Evolutionary conservation across 495 filamentous ascomycete species (phyloP).

Genomic region (Penicillium tannophilum): DNA sequence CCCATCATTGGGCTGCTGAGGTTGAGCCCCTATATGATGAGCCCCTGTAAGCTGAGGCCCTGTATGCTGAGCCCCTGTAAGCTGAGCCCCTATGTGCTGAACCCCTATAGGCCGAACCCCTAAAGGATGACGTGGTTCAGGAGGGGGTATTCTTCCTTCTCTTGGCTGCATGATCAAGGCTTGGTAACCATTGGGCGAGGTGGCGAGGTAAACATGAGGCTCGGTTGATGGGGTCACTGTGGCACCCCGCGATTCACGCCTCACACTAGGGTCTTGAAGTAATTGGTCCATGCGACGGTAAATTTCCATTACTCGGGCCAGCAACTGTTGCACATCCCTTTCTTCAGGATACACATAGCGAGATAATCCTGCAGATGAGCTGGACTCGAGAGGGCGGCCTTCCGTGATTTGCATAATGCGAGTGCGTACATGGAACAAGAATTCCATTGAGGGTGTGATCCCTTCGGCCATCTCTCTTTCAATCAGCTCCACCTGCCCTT

Average conservation of each 20-base stretch:
- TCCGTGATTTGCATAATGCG: not conserved
- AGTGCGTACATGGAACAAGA: not conserved
- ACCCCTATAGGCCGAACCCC: not conserved
- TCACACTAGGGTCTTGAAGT: too few species aligned
- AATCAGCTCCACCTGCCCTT: not conserved
- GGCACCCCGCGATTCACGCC: not conserved
- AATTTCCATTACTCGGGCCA: not conserved
- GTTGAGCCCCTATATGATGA: conserved; percentile 27
- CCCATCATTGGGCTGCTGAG: conserved; percentile 32
- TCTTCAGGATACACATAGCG: too few species aligned
- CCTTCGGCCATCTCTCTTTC: not conserved
- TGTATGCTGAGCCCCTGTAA: conserved; percentile 22
- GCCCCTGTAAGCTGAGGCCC: conserved; percentile 7
- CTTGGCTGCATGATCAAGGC: not conserved
- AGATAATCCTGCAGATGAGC: too few species aligned
- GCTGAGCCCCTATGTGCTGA: conserved; percentile 15
- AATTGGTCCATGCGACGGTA: not conserved
- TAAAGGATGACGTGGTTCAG: not conserved
- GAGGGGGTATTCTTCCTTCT: too few species aligned
- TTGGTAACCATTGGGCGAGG: not conserved
- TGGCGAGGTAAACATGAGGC: not conserved
- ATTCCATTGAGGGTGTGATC: not conserved
- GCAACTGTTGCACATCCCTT: not conserved
- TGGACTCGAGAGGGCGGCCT: not conserved
- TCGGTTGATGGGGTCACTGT: not conserved